Evolutionary conservation across 176 grass and related monocot genomes (phyloP).

Genomic region (Oryza meridionalis): DNA sequence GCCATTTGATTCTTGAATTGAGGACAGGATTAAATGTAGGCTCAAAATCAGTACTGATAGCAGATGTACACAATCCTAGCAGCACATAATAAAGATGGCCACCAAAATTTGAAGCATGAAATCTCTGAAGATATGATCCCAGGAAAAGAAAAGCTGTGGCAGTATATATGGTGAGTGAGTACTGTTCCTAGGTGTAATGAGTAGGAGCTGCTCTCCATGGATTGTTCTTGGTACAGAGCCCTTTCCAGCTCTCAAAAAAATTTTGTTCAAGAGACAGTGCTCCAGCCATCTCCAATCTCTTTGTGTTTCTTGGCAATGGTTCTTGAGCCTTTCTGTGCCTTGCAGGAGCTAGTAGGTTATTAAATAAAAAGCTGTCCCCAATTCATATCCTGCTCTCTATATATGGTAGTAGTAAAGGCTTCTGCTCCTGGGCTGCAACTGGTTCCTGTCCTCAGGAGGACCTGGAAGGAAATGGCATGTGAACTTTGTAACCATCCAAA

Average conservation of each 20-base stretch:
- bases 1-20: slow-evolving; percentile 41
- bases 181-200: slow-evolving; percentile 31
- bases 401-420: slow-evolving; percentile 51
- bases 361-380: slow-evolving; percentile 13
- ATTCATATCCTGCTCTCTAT: slow-evolving; percentile 39
- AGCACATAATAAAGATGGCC: slow-evolving; percentile 12
- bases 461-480: slow-evolving; percentile 51
- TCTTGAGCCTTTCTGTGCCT: slow-evolving; percentile 39
- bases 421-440: slow-evolving; percentile 36
- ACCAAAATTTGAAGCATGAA: slow-evolving; percentile 27
- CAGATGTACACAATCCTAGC: slow-evolving; percentile 2
- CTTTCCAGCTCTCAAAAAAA: slow-evolving; percentile 38
- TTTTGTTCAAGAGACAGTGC: slow-evolving; percentile 30
- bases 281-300: slow-evolving; percentile 30
- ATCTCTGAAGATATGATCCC: slow-evolving; percentile 36
- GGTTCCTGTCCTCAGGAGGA: slow-evolving; percentile 39
- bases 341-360: slow-evolving; percentile 21
- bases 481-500: slow-evolving; percentile 57
- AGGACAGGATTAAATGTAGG: slow-evolving; percentile 31
- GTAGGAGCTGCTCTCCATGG: slow-evolving; percentile 39
- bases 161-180: slow-evolving; percentile 1
- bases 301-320: slow-evolving; percentile 31
- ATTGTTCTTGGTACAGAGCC: slow-evolving; percentile 49
- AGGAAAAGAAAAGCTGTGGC: slow-evolving; percentile 31
- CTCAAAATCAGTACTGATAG: slow-evolving; percentile 17